Base-by-base conservation (phyloP, 768 basidiomycete genomes). In the Tubosaeta brunneosetosa region DNA sequence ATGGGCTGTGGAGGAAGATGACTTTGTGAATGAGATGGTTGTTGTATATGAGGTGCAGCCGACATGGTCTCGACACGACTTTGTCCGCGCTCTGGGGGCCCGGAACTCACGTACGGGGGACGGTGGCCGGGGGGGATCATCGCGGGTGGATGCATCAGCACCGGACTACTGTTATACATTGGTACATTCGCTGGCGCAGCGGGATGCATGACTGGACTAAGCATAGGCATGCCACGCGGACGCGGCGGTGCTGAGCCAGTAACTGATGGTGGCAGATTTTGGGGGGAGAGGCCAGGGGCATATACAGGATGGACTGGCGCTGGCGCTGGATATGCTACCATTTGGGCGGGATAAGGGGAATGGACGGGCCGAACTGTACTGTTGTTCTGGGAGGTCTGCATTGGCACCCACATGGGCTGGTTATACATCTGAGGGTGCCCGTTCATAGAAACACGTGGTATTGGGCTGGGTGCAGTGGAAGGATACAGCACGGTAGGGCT, bases 191-290 rank as follows among this genome's bases (percentile, higher is more conserved):
- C 62, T 47, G 77, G 70, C 22, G 73, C 71, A n/a, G 81, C 77
- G 64, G 79, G 79, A 32, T 79, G 69, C 72, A 87, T 76, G n/a
- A 78, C 79, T n/a, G 88, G 88, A 64, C 86, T 89, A 70, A 89
- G 79, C 66, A 86, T 70, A 13, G 79, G 68, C 70, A 86, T 71
- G 47, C 72, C 76, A 25, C 81, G 82, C 19, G 77, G 77, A 46
- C 82, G 71, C 29, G 60, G 65, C 32, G 66, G 72, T 6, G 61
- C 63, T 29, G 62, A 56, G 12, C 72, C 70, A 49, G 66, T 59
- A 9, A 60, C 49, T 49, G 64, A 51, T 47, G 63, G 55, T 50
- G 63, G 60, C 33, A 72, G 61, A 25, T 65, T 72, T 53, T 80
- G 79, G 27, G 65, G 65, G 16, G 66, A 58, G 33, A 75, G 74